These are phyloP conservation scores for Fusarium albidum DNA, from an alignment of 2,329 filamentous ascomycete genomes.

Conservation along the genomic window DNA sequence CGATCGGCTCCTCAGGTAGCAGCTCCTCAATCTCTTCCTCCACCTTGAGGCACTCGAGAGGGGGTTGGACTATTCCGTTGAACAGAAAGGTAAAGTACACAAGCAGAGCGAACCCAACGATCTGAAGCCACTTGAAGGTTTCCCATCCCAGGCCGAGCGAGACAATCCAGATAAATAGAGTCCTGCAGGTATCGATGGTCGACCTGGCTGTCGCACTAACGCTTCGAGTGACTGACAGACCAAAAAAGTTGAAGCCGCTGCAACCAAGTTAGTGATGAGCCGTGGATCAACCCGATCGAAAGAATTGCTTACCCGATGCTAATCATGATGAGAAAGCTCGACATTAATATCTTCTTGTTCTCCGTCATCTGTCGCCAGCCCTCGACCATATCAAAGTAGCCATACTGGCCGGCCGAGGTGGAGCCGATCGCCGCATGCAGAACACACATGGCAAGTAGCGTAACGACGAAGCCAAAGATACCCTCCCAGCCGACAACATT, in stretches of 20 bases:
- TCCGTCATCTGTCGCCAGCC: constrained; percentile 83
- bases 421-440: constrained; percentile 80
- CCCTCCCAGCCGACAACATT: constrained; percentile 97
- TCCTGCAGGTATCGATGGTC: constrained; percentile 97
- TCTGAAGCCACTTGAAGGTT: constrained; percentile 96
- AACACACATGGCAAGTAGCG: constrained; percentile 79
- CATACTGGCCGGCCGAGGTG: constrained; percentile 76
- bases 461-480: constrained; percentile 85
- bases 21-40: constrained; percentile 68
- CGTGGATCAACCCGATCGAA: too few species aligned
- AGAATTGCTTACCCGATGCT: constrained; percentile 79
- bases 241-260: constrained; percentile 98
- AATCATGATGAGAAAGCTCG: constrained; percentile 92
- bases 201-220: constrained; percentile 94
- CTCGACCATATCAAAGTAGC: constrained; percentile 90
- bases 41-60: constrained; percentile 72
- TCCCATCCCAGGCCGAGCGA: constrained; percentile 96
- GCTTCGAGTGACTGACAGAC: constrained; percentile 86
- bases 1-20: constrained; percentile 84
- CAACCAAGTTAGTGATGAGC: constrained; percentile 25
- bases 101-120: constrained; percentile 84
- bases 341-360: constrained; percentile 74
- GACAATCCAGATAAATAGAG: constrained; percentile 97
- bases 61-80: constrained; percentile 90
- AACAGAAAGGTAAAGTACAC: constrained; percentile 98